Evolutionary conservation across 1,139 yeast genomes (phyloP).

Genomic region (Kodamaea fungicola): DNA sequence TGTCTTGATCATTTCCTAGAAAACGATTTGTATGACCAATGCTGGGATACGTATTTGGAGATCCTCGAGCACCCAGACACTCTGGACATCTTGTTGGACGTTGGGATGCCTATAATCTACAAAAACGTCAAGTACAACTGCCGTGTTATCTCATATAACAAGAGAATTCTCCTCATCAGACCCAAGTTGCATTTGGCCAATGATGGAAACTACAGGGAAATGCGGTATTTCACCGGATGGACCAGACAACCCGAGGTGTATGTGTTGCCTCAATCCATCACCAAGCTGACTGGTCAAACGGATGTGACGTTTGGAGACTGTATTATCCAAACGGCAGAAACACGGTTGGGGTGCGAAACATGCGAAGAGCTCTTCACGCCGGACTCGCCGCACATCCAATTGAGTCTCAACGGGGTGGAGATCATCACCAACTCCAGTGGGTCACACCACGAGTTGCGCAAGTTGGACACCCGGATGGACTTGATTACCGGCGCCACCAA

Average conservation of each 20-base stretch:
- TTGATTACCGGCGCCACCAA: conserved; percentile 89
- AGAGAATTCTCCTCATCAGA: conserved; percentile 75
- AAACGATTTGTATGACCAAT: conserved; percentile 80
- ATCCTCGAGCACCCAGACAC: conserved; percentile 66
- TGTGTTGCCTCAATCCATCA: conserved; percentile 66
- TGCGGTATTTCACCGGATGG: conserved; percentile 98
- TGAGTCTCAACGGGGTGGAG: conserved; percentile 95
- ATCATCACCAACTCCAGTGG: conserved; percentile 94
- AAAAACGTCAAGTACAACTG: conserved; percentile 89
- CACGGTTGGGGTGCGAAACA: conserved; percentile 91
- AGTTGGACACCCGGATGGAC: conserved; percentile 77
- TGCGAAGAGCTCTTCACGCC: conserved; percentile 98
- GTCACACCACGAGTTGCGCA: conserved; percentile 92
- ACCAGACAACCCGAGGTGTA: conserved; percentile 70
- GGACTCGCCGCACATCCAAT: conserved; percentile 85
- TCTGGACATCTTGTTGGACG: conserved; percentile 74
- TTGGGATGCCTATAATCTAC: conserved; percentile 92
- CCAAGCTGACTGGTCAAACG: conserved; percentile 59
- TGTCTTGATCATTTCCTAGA: conserved; percentile 95
- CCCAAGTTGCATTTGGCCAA: conserved; percentile 93
- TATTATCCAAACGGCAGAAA: conserved; percentile 74
- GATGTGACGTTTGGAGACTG: conserved; percentile 87
- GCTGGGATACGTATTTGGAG: conserved; percentile 90
- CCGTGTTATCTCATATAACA: conserved; percentile 76
- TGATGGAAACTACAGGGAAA: conserved; percentile 96